Evolutionary conservation across 2,329 filamentous ascomycete genomes (phyloP), one percentile per base, ranked within the genome.

Genomic region (Cryphonectria carpinicola): DNA sequence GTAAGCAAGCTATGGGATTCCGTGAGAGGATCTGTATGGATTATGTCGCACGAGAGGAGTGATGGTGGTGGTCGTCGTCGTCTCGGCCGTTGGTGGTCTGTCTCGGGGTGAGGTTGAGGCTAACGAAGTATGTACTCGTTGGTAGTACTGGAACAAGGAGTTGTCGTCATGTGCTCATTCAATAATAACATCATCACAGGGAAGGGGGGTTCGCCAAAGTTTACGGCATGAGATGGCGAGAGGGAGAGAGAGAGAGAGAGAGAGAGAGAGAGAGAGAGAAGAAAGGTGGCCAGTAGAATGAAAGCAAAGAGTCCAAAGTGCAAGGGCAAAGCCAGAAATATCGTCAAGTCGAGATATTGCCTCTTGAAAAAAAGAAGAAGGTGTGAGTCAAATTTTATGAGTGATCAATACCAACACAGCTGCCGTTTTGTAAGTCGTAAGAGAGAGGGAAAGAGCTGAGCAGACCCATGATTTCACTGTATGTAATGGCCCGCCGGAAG

Each of bases 401-500:
- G 43, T 46, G 22, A 49, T 49, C 46, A 8, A 49, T 32, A 32
- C 46, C 46, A n/a, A n/a, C 46, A 22, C 46, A n/a, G 46, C 46
- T 49, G 46, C 46, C 46, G 46, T 46, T 43, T 32, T n/a, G 52
- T 66, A 22, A 58, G 65, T 66, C 52, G 25, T 65, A 2, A 49
- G 46, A 49, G 46, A 49, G 46, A 49, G 46, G 46, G 46, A 49
- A 49, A n/a, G 46, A 49, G 46, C 46, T 49, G 46, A 22, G 46
- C 22, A 49, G 46, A 49, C 46, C 46, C 46, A 49, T 49, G 46
- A 49, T 49, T 49, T 49, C 46, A 49, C 46, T 49, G 46, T 49
- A 49, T n/a, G 46, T 49, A 49, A 49, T 49, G 19, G 17, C 19
- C 46, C 46, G 46, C 46, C 46, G 46, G 46, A 49, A 49, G 46